Evolutionary conservation across 2,329 filamentous ascomycete species (phyloP), one percentile per base, ranked within the genome.

Genomic region (Podosphaera xanthii): DNA sequence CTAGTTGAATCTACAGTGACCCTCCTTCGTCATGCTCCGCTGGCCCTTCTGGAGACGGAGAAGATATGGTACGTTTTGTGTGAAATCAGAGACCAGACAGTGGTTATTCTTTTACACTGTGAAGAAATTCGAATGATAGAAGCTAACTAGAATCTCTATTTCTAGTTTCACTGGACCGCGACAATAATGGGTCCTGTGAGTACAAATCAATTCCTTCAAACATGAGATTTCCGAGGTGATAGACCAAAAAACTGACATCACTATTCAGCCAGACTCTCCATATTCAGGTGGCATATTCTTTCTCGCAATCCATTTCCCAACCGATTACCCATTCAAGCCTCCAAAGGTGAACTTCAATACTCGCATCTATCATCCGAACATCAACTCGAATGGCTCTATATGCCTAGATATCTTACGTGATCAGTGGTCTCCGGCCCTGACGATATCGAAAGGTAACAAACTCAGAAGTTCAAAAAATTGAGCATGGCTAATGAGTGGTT

Each of bases 281-380:
- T 98, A 97, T 79, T 88, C 90, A 57, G 90, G 91, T 72, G 92
- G 92, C 70, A 91, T 98, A 68, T 98, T 98, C 81, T 98, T 98
- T 83, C 82, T 98, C 66, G 84, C 86, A 67, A 98, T 98, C 71
- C 89, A 96, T 76, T 97, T 98, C 80, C 92, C 92, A 67, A 98
- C 92, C 79, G 92, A 98, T 79, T 98, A 98, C 76, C 92, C 92
- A 49, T 98, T 98, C 81, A 98, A 98, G 85, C 92, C 92, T 63
- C 92, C 92, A 67, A 98, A 98, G 82, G 90, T 98, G 75, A 96
- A 96, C 85, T 98, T 98, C 81, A 97, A 89, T 68, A 98, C 92
- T 65, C 86, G 91, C 71, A 97, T 98, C 78, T 98, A 98, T 74
- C 92, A 98, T 77, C 92, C 92, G 69, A 98, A 98, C 77, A 98